Evolutionary conservation across 1,284 basidiomycete genomes (phyloP), one percentile per base, ranked within the genome.

Genomic region (Melanopsichium pennsylvanicum): DNA sequence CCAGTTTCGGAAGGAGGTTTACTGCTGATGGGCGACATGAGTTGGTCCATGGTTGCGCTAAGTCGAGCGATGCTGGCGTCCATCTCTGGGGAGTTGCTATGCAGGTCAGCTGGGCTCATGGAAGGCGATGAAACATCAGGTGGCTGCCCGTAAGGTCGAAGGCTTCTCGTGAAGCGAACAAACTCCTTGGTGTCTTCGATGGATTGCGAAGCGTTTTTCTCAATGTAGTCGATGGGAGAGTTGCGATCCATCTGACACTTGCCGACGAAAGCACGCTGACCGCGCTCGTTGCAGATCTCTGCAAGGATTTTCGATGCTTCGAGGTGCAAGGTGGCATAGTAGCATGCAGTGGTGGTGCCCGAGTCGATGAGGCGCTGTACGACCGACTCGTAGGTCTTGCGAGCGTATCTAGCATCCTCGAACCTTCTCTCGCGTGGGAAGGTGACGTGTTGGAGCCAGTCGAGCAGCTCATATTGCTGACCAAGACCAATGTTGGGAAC

Each of bases 221-320:
- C 93, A 70, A 88, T 82, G 82, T 95, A 97, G 76, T 87, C 83
- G 11, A 84, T 81, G 0, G 90, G 88, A 35, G 84, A 85, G 75
- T 93, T 86, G 19, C 88, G 85, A 83, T 97, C 86, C 93, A 97
- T 97, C 83, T 92, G 93, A 82, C 94, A 97, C 88, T 95, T 84
- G 36, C 92, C 92, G 39, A 93, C 86, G 73, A 93, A 89, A 0
- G 90, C 92, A 40, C 94, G 86, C 82, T 97, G 93, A 18, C 93
- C 92, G 70, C 83, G 83, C 23, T 82, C 79, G 70, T 88, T 85
- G 34, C 91, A 86, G 22, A 91, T 86, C 40, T 92, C 87, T 2
- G 91, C 93, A 1, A 97, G 86, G 29, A 87, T 83, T 81, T 90
- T 91, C 9, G 91, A 91, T 0, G 89, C 87, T 59, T 90, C 89